A percentile compares a stretch with the other conserved stretches of the same genome.
Evolutionary conservation across 192 early-diverging fungal genomes (phyloP).

Genomic region (Coemansia sp.): DNA sequence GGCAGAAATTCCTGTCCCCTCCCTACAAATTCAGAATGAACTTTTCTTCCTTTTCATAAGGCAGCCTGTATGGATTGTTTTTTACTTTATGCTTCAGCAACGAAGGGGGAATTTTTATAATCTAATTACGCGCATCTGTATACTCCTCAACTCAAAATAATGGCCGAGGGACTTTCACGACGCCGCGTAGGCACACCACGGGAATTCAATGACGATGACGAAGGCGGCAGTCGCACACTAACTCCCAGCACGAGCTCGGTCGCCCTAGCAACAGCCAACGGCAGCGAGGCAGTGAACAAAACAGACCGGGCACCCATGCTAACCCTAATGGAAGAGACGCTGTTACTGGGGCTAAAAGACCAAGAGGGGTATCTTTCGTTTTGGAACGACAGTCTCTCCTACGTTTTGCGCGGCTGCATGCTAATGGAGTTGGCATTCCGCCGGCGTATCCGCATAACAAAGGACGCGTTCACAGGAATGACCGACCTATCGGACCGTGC

Average conservation of each 20-base stretch:
- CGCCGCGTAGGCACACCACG: constrained; percentile 44
- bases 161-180: constrained; percentile 49
- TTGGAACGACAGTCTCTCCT: constrained; percentile 99
- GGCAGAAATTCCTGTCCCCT: no score
- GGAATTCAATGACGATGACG: constrained; percentile 14
- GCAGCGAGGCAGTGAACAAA: constrained; percentile 17
- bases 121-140: constrained; percentile 7
- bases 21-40: no score
- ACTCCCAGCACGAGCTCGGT: background rate
- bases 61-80: background rate
- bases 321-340: constrained; percentile 95
- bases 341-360: constrained; percentile 94
- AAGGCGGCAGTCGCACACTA: background rate
- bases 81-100: background rate
- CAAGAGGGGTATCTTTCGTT: constrained; percentile 92
- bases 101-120: background rate
- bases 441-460: constrained; percentile 81
- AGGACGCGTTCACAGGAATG: constrained; percentile 69
- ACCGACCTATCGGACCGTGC: constrained; percentile 74
- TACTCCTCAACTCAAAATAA: background rate
- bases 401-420: constrained; percentile 91
- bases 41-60: background rate
- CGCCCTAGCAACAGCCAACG: background rate
- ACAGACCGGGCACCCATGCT: constrained; percentile 62
- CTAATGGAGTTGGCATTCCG: constrained; percentile 95